These are phyloP conservation scores for Globisporangium spinosum DNA, from an alignment of 352 stramenopile genomes.

Conservation along the genomic window DNA sequence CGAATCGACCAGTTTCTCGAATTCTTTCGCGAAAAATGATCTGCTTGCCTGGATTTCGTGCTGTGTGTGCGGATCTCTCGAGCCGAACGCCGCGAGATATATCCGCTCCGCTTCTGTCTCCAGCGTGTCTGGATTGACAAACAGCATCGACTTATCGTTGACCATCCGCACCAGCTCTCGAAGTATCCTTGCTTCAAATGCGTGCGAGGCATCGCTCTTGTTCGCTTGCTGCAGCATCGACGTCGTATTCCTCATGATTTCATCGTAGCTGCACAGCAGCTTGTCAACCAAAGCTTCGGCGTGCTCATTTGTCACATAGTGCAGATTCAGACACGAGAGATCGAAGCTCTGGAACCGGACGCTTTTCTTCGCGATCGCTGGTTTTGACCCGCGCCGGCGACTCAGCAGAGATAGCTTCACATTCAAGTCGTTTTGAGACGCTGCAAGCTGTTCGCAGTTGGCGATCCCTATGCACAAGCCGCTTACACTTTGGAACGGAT, in stretches of 20 bases:
- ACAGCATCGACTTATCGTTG: constrained; percentile 17
- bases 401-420: constrained; percentile 17
- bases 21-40: constrained; percentile 45
- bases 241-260: constrained; percentile 36
- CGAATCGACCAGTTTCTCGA: constrained; percentile 30
- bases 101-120: constrained; percentile 16
- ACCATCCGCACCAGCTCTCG: constrained; percentile 16
- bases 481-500: constrained; percentile 26
- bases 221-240: constrained; percentile 13
- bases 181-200: constrained; percentile 15
- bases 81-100: constrained; percentile 28
- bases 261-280: constrained; percentile 37
- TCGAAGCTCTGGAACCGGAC: constrained; percentile 69
- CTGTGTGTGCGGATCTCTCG: constrained; percentile 30
- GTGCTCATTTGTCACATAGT: constrained; percentile 49
- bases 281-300: constrained; percentile 40
- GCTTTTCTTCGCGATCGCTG: constrained; percentile 25
- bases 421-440: constrained; percentile 20
- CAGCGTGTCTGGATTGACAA: constrained; percentile 11
- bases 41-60: constrained; percentile 39
- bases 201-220: neutral
- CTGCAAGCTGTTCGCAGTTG: constrained; percentile 36
- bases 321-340: constrained; percentile 54
- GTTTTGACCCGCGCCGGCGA: constrained; percentile 14
- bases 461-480: constrained; percentile 34